Conservation (phyloP, 2,329 filamentous ascomycete genomes). For the Trichoderma gracile region DNA sequence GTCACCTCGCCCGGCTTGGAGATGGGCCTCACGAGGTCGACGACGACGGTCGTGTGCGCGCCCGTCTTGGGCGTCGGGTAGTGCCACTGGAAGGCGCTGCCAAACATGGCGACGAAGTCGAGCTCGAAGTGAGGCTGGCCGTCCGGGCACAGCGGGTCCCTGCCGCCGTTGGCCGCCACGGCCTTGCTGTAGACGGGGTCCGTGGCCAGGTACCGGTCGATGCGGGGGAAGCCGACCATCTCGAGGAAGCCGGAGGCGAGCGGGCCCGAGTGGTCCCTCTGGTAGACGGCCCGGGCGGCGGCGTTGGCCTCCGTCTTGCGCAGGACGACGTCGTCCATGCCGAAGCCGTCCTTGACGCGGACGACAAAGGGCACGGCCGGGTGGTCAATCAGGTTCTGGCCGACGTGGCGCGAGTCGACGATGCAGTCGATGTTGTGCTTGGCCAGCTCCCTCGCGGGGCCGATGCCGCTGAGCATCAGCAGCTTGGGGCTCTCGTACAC, state of each 20-base stretch:
- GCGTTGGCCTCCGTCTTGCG: conserved; percentile 39
- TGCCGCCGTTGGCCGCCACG: conserved; percentile 45
- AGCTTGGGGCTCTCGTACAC: conserved; percentile 66
- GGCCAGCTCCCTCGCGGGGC: conserved; percentile 54
- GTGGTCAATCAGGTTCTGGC: conserved; percentile 64
- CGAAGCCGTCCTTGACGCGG: conserved; percentile 44
- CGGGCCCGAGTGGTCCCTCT: conserved; percentile 42
- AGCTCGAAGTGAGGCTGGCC: conserved; percentile 63
- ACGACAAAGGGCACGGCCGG: conserved; percentile 55
- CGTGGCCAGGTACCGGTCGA: conserved; percentile 55
- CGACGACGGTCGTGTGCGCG: conserved; percentile 58
- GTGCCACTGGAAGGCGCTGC: conserved; percentile 51
- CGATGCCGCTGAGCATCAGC: conserved; percentile 65
- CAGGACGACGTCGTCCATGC: conserved; percentile 45
- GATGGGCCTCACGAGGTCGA: conserved; percentile 46
- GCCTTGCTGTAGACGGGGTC: conserved; percentile 48
- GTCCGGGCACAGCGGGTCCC: conserved; percentile 56
- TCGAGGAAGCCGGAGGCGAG: conserved; percentile 46
- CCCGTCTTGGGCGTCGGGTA: conserved; percentile 45
- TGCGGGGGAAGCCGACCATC: conserved; percentile 58
- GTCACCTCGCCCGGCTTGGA: conserved; percentile 54
- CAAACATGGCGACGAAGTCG: conserved; percentile 62
- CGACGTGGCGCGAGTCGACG: conserved; percentile 61
- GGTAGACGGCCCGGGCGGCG: conserved; percentile 41
- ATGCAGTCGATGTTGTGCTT: conserved; percentile 55